These are phyloP conservation scores for Ampelomyces quisqualis DNA, from an alignment of 2,329 filamentous ascomycete species.

Conservation along the genomic window DNA sequence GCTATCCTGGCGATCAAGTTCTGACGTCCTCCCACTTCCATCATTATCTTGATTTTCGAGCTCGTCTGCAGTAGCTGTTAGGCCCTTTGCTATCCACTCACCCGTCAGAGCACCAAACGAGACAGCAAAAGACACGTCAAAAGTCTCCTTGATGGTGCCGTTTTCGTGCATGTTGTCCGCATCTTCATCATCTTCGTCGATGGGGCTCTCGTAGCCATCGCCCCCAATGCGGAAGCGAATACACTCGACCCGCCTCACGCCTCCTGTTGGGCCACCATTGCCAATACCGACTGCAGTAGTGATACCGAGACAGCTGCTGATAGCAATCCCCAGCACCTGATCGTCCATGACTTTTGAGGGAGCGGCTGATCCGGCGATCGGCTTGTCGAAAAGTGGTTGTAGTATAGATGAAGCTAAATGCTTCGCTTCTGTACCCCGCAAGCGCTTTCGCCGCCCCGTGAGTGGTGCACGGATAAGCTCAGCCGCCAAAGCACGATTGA, in stretches of 20 bases:
- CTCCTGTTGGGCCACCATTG: slow-evolving; percentile 31
- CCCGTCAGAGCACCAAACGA: slow-evolving; percentile 46
- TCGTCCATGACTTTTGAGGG: slow-evolving; percentile 38
- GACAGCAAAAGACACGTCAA: slow-evolving; percentile 49
- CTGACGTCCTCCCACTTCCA: slow-evolving; percentile 2
- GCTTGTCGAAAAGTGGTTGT: slow-evolving; percentile 38
- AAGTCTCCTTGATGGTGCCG: slow-evolving; percentile 41
- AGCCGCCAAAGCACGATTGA: slow-evolving; percentile 50
- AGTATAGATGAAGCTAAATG: slow-evolving; percentile 50
- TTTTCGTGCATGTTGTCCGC: slow-evolving; percentile 14
- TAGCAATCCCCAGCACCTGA: slow-evolving; percentile 42
- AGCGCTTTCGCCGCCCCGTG: slow-evolving; percentile 44
- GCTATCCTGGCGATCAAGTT: slow-evolving; percentile 14
- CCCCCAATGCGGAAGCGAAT: slow-evolving; percentile 46
- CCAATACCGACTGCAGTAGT: slow-evolving; percentile 42
- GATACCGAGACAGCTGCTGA: slow-evolving; percentile 48
- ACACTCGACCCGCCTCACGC: slow-evolving; percentile 45
- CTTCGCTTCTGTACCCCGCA: slow-evolving; percentile 51
- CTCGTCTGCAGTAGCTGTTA: slow-evolving; percentile 23
- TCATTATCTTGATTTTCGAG: slow-evolving; percentile 4
- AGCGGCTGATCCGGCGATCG: slow-evolving; percentile 14
- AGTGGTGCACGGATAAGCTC: slow-evolving; percentile 52
- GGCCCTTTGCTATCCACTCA: slow-evolving; percentile 47
- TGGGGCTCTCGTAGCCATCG: slow-evolving; percentile 44
- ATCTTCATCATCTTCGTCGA: slow-evolving; percentile 46